Base-by-base conservation (phyloP, 495 filamentous ascomycete genomes). In the Neurospora sp. region DNA sequence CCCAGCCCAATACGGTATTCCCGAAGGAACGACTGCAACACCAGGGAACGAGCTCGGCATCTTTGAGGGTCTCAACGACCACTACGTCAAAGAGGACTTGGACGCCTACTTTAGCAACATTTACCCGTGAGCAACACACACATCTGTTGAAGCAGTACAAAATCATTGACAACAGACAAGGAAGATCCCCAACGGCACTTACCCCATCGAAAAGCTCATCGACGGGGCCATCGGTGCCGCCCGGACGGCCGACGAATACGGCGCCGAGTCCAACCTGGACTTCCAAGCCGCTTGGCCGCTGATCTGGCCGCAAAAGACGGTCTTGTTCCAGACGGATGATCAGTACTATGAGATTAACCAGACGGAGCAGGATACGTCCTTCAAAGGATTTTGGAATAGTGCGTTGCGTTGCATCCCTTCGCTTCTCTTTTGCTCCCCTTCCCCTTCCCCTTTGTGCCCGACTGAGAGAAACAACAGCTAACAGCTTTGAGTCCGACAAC, bases 251-350 rank as follows among this genome's bases (percentile, higher is more conserved):
- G 71, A 69, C 27, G 39, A 72, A 37, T 70, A 75, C 8, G 79
- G 81, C 4, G 70, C 71, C 14, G 81, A 84, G 37, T 78, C 81
- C 3, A 75, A 76, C 20, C 73, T 84, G 12, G 82, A 83, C 73
- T 81, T 84, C 72, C 75, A 84, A 18, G 72, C 79, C 1, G 78
- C 80, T 10, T 81, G 78, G 71, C 80, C 82, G 0, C 73, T 84
- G 27, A 85, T 90, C 78, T 89, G 84, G 78, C 89, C 89, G 0
- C 89, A 91, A 75, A 86, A 84, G 27, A 84, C 85, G 0, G 83
- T 88, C 12, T 81, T 92, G 16, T 90, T 84, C 79, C 88, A 91
- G 74, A 84, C 83, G 0, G 89, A 90, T 75, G 88, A 90, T 76
- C 81, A 84, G 73, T 81, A 82, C 70, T 87, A 86, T 70, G 78